These are phyloP conservation scores for Olyra latifolia DNA, from an alignment of 176 grass and related monocot species.

Conservation along the genomic window DNA sequence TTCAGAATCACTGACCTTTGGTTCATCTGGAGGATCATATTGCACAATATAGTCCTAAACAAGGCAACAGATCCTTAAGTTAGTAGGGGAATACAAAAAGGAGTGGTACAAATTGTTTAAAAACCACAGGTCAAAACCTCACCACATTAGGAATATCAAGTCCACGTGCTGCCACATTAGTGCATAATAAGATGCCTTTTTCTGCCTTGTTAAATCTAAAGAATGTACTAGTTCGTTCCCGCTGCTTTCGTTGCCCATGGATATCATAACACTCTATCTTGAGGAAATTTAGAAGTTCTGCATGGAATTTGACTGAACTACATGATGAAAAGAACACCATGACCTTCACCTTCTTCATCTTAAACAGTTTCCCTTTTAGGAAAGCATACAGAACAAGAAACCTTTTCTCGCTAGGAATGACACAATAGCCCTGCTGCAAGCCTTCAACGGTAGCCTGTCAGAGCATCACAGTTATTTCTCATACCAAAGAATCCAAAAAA, in stretches of 20 bases:
- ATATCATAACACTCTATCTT: constrained; percentile 85
- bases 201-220: constrained; percentile 90
- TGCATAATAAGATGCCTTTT: constrained; percentile 88
- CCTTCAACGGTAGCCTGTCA: constrained; percentile 89
- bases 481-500: background rate
- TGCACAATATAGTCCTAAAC: constrained; percentile 96
- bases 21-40: constrained; percentile 97
- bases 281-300: constrained; percentile 82
- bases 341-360: constrained; percentile 41
- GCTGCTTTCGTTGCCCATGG: constrained; percentile 96
- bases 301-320: constrained; percentile 92
- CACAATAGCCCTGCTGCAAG: constrained; percentile 89
- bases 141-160: constrained; percentile 98
- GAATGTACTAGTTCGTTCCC: constrained; percentile 87
- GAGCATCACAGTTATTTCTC: constrained; percentile 32
- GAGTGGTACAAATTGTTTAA: background rate
- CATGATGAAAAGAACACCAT: constrained; percentile 99
- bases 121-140: constrained; percentile 28
- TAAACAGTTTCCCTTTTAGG: constrained; percentile 75
- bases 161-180: constrained; percentile 92
- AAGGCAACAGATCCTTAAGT: constrained; percentile 10
- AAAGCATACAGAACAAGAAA: constrained; percentile 94
- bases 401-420: constrained; percentile 77
- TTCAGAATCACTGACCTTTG: constrained; percentile 61
- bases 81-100: constrained; percentile 4